Base-by-base conservation (phyloP, 352 stramenopile species). In the Phytophthora parvispora region DNA sequence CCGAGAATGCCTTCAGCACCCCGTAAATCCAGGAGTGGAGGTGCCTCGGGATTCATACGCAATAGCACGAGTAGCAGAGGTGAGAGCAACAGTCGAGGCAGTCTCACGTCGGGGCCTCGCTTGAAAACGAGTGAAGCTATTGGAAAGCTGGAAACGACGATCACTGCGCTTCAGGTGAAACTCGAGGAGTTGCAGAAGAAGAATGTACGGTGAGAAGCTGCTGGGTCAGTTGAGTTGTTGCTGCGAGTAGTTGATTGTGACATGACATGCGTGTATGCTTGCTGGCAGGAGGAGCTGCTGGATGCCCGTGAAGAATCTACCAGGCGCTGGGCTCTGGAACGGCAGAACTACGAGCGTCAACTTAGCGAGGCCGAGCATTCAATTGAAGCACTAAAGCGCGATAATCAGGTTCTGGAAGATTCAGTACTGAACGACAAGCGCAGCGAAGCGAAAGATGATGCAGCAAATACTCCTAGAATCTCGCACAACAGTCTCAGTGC, bases 141-240 rank as follows among this genome's bases (percentile, higher is more conserved):
- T 20, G 50, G 49, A 16, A 91, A 91, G 61, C 65, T 94, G 18
- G 84, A 94, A 53, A 78, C 66, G n/a, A 89, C 84, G 6, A 80
- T 90, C 34, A 71, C 65, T 24, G 77, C 77, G 18, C 72, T 94
- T 0, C 82, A 86, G 6, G 42, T 60, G 29, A 94, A 90, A 62
- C 55, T 92, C 6, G 84, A 94, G 69, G 84, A 92, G 58, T 69
- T 92, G 3, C 80, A 92, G 52, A 84, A 87, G 53, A 87, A 90
- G 64, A 94, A 94, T 79, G 86, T 92, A 87, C 69, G 82, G 67
- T 76, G 58, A 74, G 69, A 65, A 34, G 47, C 34, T 74, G 29
- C 18, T 56, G 48, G 10, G 7, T 31, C 3, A 27, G 1, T 54
- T 31, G 5, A n/a, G n/a, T n/a, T n/a, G n/a, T n/a, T n/a, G n/a